Conservation (phyloP, 2,329 filamentous ascomycete genomes). For the Colletotrichum abscissum region DNA sequence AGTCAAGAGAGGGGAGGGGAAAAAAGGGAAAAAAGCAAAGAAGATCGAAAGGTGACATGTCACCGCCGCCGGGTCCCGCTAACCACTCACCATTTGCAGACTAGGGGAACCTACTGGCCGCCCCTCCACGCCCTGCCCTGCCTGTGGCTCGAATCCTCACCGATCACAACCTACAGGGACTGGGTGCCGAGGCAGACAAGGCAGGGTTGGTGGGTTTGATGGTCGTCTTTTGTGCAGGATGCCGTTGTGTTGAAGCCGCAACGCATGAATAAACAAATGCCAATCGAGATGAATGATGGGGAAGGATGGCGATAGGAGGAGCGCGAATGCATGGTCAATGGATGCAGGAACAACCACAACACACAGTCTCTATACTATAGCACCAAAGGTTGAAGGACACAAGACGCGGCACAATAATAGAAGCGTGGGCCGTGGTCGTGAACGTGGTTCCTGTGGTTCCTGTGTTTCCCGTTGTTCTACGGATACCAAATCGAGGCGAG, state of each 20-base stretch:
- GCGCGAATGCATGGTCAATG: background rate
- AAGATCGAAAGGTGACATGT: constrained; percentile 7
- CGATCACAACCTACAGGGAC: background rate
- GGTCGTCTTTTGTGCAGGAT: constrained; percentile 18
- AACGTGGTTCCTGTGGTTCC: background rate
- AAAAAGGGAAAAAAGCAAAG: constrained; percentile 11
- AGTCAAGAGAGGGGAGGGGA: background rate
- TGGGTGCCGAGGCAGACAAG: constrained; percentile 1
- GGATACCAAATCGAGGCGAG: background rate
- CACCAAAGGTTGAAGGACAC: background rate
- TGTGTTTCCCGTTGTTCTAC: background rate
- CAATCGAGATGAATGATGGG: constrained; percentile 28
- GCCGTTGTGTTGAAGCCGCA: background rate
- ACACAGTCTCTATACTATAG: too few relatives aligned
- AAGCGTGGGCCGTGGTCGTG: background rate
- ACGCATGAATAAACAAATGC: constrained; percentile 36
- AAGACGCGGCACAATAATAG: constrained; percentile 2
- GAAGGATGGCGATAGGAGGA: background rate
- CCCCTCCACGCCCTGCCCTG: background rate
- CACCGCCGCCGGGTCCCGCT: background rate
- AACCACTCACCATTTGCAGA: background rate
- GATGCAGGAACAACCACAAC: background rate
- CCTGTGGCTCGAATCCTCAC: background rate
- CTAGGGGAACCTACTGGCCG: background rate
- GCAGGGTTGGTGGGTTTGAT: background rate